Base-by-base conservation (phyloP, 1,284 basidiomycete species). In the Puccinia coronata region DNA sequence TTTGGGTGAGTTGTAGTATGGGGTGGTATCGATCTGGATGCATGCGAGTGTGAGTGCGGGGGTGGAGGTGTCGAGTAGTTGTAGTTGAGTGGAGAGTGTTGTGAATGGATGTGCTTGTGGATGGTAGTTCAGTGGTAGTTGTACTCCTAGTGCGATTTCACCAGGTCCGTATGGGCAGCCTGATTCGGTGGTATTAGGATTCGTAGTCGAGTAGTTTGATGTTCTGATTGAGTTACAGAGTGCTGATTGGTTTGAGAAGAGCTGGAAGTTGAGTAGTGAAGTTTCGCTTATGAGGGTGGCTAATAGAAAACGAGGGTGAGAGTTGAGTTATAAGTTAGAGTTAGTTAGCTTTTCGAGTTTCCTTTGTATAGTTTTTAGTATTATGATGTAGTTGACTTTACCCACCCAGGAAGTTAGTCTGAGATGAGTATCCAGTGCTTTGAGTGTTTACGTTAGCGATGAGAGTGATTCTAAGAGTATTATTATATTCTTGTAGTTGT, bases 81-180 rank as follows among this genome's bases (percentile, higher is more conserved):
- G 78, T 20, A 80, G 41, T 49, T 80, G 78, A 47, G 69, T 72
- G 6, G 25, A 36, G 23, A 80, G 36, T 2, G 78, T 61, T 16
- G 39, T 47, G 49, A 80, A 49, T 57, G 69, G 41, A 25, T 59
- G 20, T 39, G n/a, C 14, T 51, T 31, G 18, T 57, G 71, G 18
- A 34, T 20, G 18, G 11, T 63, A 34, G 39, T 1, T 16, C 16
- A 78, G 63, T 34, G 78, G 78, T 36, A 73, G 57, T 20, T 70
- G 47, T 11, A 80, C 8, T 11, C 69, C 78, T 5, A 80, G 57
- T 20, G 78, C 78, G 57, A 80, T 23, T 36, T 47, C 28, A 39
- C 78, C 78, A 14, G 78, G 78, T 18, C 78, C 78, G 41, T 80
- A 80, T 1, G 78, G 78, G 65, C 78, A 80, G 49, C 69, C 78